Evolutionary conservation across 208 protist genomes (phyloP).

Genomic region (Balamuthia mandrillaris): DNA sequence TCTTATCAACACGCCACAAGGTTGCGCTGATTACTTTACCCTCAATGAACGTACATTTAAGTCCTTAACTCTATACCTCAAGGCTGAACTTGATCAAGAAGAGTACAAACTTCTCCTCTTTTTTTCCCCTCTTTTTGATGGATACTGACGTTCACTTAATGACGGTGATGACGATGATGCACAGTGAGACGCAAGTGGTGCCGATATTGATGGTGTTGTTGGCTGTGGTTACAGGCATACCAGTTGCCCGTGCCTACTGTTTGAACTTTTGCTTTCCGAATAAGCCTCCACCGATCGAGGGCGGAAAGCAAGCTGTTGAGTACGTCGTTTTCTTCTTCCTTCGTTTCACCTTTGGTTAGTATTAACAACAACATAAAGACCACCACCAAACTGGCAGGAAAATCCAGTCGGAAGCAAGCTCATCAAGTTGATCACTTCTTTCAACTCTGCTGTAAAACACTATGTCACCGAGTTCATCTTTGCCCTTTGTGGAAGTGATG

Average conservation of each 20-base stretch:
- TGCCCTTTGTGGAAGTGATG: not conserved
- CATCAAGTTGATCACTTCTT: not conserved
- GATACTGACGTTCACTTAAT: not conserved
- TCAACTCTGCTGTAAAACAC: not conserved
- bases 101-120: not conserved
- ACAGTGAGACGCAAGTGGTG: conserved; percentile 8
- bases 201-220: conserved; percentile 12
- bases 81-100: not conserved
- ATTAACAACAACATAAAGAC: no score
- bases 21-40: not conserved
- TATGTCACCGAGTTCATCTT: conserved; percentile 22
- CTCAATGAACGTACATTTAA: not conserved
- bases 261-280: not conserved
- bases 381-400: not conserved
- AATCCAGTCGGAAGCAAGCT: not conserved
- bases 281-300: not conserved
- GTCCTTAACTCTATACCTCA: not conserved
- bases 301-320: not conserved
- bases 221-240: not conserved
- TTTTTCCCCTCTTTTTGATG: not conserved
- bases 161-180: not conserved
- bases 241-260: not conserved
- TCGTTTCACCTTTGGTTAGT: no score
- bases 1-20: conserved; percentile 4
- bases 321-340: not conserved